These are phyloP conservation scores for Podospora pseudocomata DNA, from an alignment of 495 filamentous ascomycete genomes.

Conservation along the genomic window DNA sequence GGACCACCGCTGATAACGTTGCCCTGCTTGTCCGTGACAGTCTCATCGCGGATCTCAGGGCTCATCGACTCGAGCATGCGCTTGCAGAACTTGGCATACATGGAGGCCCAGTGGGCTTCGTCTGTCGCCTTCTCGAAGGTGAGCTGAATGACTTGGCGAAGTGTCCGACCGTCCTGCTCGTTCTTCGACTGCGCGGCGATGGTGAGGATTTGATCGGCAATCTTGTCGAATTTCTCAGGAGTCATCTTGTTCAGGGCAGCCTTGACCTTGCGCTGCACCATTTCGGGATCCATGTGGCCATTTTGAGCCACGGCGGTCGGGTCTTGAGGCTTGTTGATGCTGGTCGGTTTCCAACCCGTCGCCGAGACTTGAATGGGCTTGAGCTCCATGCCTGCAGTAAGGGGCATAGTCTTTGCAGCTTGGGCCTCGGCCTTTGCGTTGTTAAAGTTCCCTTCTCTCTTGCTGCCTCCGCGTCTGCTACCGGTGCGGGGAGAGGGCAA, in stretches of 20 bases:
- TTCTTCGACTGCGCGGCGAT: constrained; percentile 95
- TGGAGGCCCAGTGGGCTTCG: constrained; percentile 97
- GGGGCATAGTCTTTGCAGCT: constrained; percentile 77
- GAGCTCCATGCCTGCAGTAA: constrained; percentile 74
- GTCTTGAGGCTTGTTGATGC: constrained; percentile 46
- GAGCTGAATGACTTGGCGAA: constrained; percentile 96
- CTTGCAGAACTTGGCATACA: constrained; percentile 99
- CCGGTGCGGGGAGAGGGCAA: constrained; percentile 50
- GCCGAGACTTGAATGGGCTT: constrained; percentile 68
- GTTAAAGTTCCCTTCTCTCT: constrained; percentile 37
- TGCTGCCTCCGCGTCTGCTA: constrained; percentile 57
- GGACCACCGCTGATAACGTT: constrained; percentile 86
- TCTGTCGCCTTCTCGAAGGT: constrained; percentile 99
- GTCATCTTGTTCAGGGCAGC: constrained; percentile 99
- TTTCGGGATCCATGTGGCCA: constrained; percentile 74
- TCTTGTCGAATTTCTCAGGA: constrained; percentile 96
- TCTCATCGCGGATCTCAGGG: constrained; percentile 90
- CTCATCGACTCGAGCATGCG: constrained; percentile 96
- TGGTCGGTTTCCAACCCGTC: constrained; percentile 87
- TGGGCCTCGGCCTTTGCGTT: constrained; percentile 59
- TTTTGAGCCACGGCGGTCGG: constrained; percentile 42
- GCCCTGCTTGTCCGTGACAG: constrained; percentile 78
- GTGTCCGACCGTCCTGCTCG: constrained; percentile 87
- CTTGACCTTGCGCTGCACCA: constrained; percentile 99
- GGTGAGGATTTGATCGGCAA: constrained; percentile 84